Evolutionary conservation across 495 filamentous ascomycete genomes (phyloP).

Genomic region (Talaromyces thailandensis): DNA sequence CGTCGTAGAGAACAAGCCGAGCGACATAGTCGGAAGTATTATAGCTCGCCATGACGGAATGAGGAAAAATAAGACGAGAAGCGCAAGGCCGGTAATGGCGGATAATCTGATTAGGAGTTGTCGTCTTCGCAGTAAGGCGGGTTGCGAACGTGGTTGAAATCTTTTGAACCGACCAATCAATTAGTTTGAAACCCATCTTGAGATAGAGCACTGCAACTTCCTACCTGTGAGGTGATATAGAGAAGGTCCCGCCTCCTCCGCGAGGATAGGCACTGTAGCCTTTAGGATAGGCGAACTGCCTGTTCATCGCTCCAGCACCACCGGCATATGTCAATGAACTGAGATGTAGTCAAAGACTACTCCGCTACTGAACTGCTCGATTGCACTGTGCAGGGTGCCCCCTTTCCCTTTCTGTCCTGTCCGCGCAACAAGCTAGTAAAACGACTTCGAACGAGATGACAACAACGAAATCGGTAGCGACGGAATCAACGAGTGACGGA

Average conservation of each 20-base stretch:
- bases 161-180: conserved; percentile 31
- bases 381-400: background rate
- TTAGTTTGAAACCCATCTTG: conserved; percentile 3
- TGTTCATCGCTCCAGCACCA: conserved; percentile 36
- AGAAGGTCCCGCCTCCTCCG: conserved; percentile 54
- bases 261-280: conserved; percentile 61
- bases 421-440: background rate
- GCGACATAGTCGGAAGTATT: conserved; percentile 50
- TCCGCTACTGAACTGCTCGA: background rate
- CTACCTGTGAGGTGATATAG: conserved; percentile 85
- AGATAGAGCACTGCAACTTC: background rate
- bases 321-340: conserved; percentile 14
- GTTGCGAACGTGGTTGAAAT: conserved; percentile 80
- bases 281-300: conserved; percentile 64
- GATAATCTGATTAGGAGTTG: conserved; percentile 64
- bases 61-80: conserved; percentile 61
- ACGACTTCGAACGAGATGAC: background rate
- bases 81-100: conserved; percentile 34
- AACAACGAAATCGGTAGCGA: background rate
- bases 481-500: background rate
- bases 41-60: conserved; percentile 60
- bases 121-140: conserved; percentile 62
- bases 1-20: conserved; percentile 58
- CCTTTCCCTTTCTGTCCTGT: background rate
- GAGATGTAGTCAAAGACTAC: background rate